phyloP scores from a whole-genome alignment of 257 asterid genomes.

The Ilex asprella region DNA sequence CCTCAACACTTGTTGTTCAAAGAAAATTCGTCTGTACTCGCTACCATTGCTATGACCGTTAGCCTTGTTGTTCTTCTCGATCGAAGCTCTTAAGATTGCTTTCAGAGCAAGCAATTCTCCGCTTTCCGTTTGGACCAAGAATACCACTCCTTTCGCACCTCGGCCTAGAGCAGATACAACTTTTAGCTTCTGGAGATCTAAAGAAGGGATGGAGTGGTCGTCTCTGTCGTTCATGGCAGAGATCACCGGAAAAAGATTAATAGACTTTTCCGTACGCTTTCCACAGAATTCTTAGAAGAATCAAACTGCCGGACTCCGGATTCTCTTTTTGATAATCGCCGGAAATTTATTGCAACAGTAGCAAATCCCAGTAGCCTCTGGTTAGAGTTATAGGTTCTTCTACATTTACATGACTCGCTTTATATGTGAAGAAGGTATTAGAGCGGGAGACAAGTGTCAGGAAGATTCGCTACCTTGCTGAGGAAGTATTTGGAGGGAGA shows the following conservation, averaged over 20 bases:
- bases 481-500: too few species aligned
- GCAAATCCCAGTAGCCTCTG: too few species aligned
- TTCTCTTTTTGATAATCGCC: too few species aligned
- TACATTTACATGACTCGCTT: too few species aligned
- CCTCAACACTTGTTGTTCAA: slow-evolving; percentile 57
- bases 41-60: neutral
- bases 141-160: slow-evolving; percentile 93
- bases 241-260: slow-evolving; percentile 7
- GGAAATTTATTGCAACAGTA: too few species aligned
- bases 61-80: slow-evolving; percentile 39
- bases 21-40: slow-evolving; percentile 49
- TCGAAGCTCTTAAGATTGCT: slow-evolving; percentile 49
- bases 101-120: slow-evolving; percentile 70
- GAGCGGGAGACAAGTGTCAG: too few species aligned
- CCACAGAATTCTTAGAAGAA: too few species aligned
- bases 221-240: slow-evolving; percentile 42
- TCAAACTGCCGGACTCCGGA: too few species aligned
- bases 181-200: slow-evolving; percentile 44
- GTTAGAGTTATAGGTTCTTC: too few species aligned
- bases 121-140: slow-evolving; percentile 47
- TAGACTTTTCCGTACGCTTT: neutral
- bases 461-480: too few species aligned
- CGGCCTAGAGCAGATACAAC: slow-evolving; percentile 77
- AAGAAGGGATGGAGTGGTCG: slow-evolving; percentile 14
- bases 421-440: too few species aligned